Evolutionary conservation across 1,284 basidiomycete genomes (phyloP).

Genomic region (Rhodotorula sp.): DNA sequence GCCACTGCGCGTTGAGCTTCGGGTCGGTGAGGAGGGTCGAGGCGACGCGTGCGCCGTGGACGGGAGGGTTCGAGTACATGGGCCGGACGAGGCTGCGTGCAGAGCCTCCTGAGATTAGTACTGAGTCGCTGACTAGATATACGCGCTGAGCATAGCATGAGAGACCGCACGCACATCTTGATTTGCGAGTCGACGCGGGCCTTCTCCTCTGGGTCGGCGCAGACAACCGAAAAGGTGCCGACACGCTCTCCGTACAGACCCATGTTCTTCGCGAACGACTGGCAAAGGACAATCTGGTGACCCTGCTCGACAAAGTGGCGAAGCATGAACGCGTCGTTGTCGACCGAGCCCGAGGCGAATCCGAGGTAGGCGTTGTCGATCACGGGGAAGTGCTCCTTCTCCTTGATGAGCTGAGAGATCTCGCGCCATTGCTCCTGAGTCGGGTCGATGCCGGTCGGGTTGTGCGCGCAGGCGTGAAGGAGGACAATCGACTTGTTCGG

Average conservation of each 20-base stretch:
- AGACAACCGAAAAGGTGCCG: constrained; percentile 76
- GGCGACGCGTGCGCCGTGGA: constrained; percentile 61
- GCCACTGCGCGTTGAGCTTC: constrained; percentile 51
- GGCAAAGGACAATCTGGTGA: constrained; percentile 76
- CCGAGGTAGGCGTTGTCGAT: constrained; percentile 97
- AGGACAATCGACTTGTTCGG: constrained; percentile 55
- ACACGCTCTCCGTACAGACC: constrained; percentile 89
- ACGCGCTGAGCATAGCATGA: constrained; percentile 19
- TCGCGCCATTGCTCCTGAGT: constrained; percentile 82
- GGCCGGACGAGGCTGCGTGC: constrained; percentile 75
- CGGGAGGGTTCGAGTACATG: constrained; percentile 97
- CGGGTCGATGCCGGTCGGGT: constrained; percentile 58
- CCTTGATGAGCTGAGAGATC: constrained; percentile 71
- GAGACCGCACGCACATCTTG: constrained; percentile 46
- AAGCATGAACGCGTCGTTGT: constrained; percentile 88
- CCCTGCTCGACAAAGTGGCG: constrained; percentile 79
- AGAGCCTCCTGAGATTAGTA: not conserved
- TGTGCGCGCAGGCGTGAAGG: constrained; percentile 57
- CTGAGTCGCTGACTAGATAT: too few relatives aligned
- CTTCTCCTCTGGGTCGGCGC: constrained; percentile 44
- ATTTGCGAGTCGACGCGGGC: constrained; percentile 46
- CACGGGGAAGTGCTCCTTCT: constrained; percentile 85
- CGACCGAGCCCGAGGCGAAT: constrained; percentile 71
- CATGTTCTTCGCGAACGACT: constrained; percentile 64
- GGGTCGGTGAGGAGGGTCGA: constrained; percentile 51